Percentiles rank a stretch among this genome's conserved stretches.
Conservation (phyloP, 305 asterid species). For the Fraxinus greggii region DNA sequence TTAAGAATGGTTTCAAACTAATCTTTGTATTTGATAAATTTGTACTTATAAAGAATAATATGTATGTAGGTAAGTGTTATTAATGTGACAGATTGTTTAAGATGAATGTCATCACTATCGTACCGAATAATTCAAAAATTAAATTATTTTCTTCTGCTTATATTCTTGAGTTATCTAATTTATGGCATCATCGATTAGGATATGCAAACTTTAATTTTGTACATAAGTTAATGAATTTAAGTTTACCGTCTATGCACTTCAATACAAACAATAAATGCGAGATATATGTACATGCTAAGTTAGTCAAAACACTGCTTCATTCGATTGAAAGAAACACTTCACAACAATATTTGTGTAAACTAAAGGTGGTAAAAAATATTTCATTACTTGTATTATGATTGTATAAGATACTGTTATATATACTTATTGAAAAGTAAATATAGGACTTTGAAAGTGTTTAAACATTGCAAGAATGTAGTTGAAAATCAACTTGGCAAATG, state of each 20-base stretch:
- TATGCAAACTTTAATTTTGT: too few relatives aligned
- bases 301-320: background rate
- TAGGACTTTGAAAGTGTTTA: background rate
- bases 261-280: background rate
- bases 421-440: background rate
- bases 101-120: background rate
- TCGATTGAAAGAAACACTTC: background rate
- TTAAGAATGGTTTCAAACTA: too few relatives aligned
- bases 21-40: too few relatives aligned
- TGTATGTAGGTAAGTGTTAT: background rate
- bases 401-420: too few relatives aligned
- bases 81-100: background rate
- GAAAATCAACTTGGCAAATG: background rate
- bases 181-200: background rate
- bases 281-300: too few relatives aligned
- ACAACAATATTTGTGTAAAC: background rate
- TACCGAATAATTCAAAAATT: background rate
- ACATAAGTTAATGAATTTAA: background rate
- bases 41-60: background rate
- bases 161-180: background rate
- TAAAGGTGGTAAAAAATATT: background rate
- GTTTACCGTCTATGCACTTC: background rate
- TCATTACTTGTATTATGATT: background rate
- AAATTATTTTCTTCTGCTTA: background rate
- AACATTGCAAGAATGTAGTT: background rate